Base-by-base conservation (phyloP, 2,329 filamentous ascomycete genomes). In the Xylariales sp. region DNA sequence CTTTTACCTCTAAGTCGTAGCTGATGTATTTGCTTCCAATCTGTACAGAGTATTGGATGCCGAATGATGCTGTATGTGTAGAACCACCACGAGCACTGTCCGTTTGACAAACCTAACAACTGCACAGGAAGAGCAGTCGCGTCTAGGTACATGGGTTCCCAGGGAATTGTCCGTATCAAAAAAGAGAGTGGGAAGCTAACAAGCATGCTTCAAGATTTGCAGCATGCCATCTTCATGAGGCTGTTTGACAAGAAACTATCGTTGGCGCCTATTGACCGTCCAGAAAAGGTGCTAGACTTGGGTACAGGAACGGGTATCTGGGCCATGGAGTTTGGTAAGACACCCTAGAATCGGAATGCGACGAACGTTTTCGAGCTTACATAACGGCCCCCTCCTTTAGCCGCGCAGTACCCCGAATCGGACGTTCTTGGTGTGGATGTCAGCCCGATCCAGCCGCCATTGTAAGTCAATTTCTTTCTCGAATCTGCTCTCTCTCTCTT, bases 21-120 rank as follows among this genome's bases (percentile, higher is more conserved):
- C n/a, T n/a, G n/a, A n/a, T n/a, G n/a, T n/a, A n/a, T n/a, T n/a
- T n/a, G n/a, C n/a, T n/a, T n/a, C n/a, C n/a, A n/a, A n/a, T n/a
- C n/a, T n/a, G n/a, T n/a, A n/a, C n/a, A 51, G 48, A 45, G 39
- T 51, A 51, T 33, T 49, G 43, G 45, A 49, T 51, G 48, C 48
- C 47, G 14, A 51, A 51, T 38, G 48, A 51, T 35, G 45, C 41
- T 32, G 47, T 51, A 30, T 45, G 46, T 43, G 11, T 16, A 5
- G 5, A 13, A 6, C 2, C 2, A 4, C 6, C 4, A 3, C n/a
- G 14, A 8, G 7, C 13, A 6, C 11, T n/a, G 8, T 2, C 4
- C 3, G 7, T 33, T 5, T 3, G 6, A 6, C 15, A 24, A 29
- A 21, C 17, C 15, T 20, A 13, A 23, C n/a, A 24, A 4, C 3